Evolutionary conservation across 192 early-diverging fungal species (phyloP).

Genomic region (Linnemannia elongata): DNA sequence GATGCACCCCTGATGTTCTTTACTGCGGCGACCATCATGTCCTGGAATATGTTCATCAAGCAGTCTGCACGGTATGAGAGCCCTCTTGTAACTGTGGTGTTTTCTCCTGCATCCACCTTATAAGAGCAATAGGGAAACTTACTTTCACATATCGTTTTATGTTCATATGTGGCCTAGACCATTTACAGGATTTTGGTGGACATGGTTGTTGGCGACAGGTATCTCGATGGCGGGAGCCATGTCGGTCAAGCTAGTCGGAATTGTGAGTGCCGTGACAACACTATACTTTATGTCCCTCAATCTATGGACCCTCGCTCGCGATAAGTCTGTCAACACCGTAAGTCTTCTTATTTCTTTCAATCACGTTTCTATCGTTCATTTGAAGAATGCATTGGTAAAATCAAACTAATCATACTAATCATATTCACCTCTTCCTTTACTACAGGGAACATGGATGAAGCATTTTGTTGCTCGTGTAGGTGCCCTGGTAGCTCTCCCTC

Average conservation of each 20-base stretch:
- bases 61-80: slow-evolving; percentile 33
- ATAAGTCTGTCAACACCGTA: slow-evolving; percentile 37
- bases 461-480: slow-evolving; percentile 84
- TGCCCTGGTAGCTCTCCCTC: slow-evolving; percentile 81
- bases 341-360: not conserved
- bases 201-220: slow-evolving; percentile 84
- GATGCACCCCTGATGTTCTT: slow-evolving; percentile 95
- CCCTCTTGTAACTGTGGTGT: not conserved
- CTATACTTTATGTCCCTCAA: slow-evolving; percentile 80
- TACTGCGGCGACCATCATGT: slow-evolving; percentile 75
- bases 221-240: slow-evolving; percentile 72
- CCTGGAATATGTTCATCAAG: slow-evolving; percentile 88
- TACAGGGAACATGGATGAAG: slow-evolving; percentile 57
- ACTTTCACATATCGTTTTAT: not conserved
- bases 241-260: slow-evolving; percentile 89
- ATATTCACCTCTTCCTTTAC: slow-evolving; percentile 55
- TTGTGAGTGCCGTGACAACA: slow-evolving; percentile 80
- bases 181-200: slow-evolving; percentile 86
- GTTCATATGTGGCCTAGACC: slow-evolving; percentile 53
- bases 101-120: not conserved
- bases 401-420: not conserved
- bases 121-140: not conserved
- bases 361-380: slow-evolving; percentile 55
- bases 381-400: not conserved
- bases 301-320: slow-evolving; percentile 81